Conservation (phyloP, 73 alveolate genomes). For the Loxodes magnus region DNA sequence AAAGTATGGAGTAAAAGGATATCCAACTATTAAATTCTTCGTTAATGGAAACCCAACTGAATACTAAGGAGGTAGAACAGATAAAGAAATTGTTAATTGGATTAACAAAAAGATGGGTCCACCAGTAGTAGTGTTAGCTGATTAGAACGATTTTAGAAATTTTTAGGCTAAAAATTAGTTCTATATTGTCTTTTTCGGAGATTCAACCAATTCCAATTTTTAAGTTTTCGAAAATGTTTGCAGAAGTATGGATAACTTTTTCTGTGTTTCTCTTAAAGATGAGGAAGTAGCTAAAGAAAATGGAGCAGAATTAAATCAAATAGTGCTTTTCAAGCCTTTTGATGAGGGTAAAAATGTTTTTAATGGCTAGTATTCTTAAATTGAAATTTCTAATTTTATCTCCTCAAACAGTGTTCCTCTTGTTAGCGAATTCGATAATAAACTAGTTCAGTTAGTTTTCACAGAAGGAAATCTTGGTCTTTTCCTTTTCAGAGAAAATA, state of each 20-base stretch:
- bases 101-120: constrained; percentile 82
- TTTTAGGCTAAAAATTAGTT: constrained; percentile 28
- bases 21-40: constrained; percentile 90
- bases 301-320: constrained; percentile 31
- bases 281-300: constrained; percentile 30
- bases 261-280: neutral
- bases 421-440: constrained; percentile 76
- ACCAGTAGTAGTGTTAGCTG: constrained; percentile 48
- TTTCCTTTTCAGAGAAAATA: constrained; percentile 74
- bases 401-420: constrained; percentile 57
- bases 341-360: constrained; percentile 62
- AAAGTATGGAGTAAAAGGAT: constrained; percentile 76
- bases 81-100: constrained; percentile 77
- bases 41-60: constrained; percentile 51
- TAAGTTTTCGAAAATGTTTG: constrained; percentile 20
- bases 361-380: constrained; percentile 39
- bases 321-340: constrained; percentile 59
- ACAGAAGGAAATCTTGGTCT: constrained; percentile 62
- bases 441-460: constrained; percentile 75
- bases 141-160: constrained; percentile 38
- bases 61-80: constrained; percentile 94
- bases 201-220: constrained; percentile 32
- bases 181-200: constrained; percentile 46
- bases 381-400: constrained; percentile 42
- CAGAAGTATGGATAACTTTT: neutral